These are phyloP conservation scores for Pythium rishiriense DNA, from an alignment of 352 stramenopile species.

Conservation along the genomic window DNA sequence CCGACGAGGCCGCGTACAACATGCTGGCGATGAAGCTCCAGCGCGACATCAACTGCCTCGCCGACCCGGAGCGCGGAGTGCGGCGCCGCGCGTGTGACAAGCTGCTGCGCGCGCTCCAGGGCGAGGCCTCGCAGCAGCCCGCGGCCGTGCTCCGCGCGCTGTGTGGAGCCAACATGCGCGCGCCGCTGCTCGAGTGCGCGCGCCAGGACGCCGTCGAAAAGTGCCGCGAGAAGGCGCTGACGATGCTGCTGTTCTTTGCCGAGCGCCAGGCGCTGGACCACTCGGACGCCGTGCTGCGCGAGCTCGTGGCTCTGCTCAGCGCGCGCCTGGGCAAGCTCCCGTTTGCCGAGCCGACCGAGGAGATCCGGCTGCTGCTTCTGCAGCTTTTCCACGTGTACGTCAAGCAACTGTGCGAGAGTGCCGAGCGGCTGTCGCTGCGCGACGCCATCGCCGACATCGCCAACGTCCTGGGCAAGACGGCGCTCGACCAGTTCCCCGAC, in stretches of 20 bases:
- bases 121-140: conserved; percentile 41
- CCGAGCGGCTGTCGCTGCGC: conserved; percentile 31
- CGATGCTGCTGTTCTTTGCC: conserved; percentile 56
- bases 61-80: conserved; percentile 66
- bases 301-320: conserved; percentile 49
- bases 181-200: conserved; percentile 51
- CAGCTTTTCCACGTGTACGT: conserved; percentile 58
- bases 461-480: conserved; percentile 72
- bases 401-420: conserved; percentile 39
- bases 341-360: conserved; percentile 77
- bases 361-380: conserved; percentile 75
- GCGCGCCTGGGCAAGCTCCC: conserved; percentile 73
- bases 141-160: conserved; percentile 42
- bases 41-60: conserved; percentile 80
- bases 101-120: conserved; percentile 53
- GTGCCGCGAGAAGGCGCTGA: conserved; percentile 70
- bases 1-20: conserved; percentile 53
- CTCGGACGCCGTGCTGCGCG: conserved; percentile 39
- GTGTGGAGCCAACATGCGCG: conserved; percentile 45
- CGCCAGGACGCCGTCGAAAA: conserved; percentile 66
- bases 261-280: conserved; percentile 48
- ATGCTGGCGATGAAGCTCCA: conserved; percentile 81
- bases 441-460: conserved; percentile 66
- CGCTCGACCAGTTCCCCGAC: conserved; percentile 77
- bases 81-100: conserved; percentile 75